A percentile compares a stretch with the other conserved stretches of the same genome.
phyloP scores from a whole-genome alignment of 495 filamentous ascomycete species.

The Cercophora samala region DNA sequence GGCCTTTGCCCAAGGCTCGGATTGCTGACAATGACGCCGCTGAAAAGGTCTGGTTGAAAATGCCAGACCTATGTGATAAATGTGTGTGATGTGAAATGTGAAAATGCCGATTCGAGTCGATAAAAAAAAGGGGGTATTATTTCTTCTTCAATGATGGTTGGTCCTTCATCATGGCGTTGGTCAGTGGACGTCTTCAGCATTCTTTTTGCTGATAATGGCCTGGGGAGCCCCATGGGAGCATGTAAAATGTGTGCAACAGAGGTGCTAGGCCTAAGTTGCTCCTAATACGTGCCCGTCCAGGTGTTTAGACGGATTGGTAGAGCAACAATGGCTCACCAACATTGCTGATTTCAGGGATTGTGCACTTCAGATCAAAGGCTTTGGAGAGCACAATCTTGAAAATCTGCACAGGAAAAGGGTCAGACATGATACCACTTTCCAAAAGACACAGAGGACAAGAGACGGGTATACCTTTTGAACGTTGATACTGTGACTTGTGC shows the following conservation, averaged over 20 bases:
- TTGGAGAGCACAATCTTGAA: constrained; percentile 99
- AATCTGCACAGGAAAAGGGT: constrained; percentile 57
- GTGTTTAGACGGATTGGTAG: constrained; percentile 70
- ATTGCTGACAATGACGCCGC: constrained; percentile 11
- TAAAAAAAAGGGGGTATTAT: constrained; percentile 5
- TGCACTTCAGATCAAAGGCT: constrained; percentile 97
- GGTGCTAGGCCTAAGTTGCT: constrained; percentile 11
- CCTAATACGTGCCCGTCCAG: background rate
- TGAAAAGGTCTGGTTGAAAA: background rate
- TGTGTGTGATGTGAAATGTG: constrained; percentile 1
- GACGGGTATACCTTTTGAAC: constrained; percentile 79
- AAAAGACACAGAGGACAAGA: background rate
- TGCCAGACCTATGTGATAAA: background rate
- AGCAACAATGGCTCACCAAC: constrained; percentile 93
- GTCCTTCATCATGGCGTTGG: background rate
- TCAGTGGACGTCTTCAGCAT: background rate
- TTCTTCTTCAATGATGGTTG: constrained; percentile 11
- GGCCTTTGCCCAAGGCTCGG: background rate
- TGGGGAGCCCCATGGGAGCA: background rate
- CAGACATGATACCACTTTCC: constrained; percentile 13
- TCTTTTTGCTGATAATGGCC: background rate
- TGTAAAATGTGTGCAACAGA: background rate
- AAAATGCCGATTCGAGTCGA: constrained; percentile 14
- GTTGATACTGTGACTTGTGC: constrained; percentile 98
- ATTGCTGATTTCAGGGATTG: constrained; percentile 97